These are phyloP conservation scores for Geotrichum candidum DNA, from an alignment of 1,139 yeast genomes.

Conservation along the genomic window DNA sequence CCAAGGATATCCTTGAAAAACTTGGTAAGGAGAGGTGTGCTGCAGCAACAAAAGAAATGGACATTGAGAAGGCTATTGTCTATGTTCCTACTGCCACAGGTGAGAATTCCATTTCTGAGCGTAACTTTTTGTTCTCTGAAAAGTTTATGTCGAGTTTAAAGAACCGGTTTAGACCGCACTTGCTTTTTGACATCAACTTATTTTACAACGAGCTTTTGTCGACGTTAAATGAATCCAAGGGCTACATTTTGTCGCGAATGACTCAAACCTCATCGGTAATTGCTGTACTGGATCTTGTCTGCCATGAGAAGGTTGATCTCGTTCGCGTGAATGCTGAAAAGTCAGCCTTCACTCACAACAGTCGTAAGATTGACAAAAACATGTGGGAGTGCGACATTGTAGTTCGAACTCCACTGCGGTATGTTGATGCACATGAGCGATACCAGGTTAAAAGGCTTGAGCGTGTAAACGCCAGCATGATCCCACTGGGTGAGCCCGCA, in stretches of 20 bases:
- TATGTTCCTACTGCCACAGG: constrained; percentile 42
- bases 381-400: constrained; percentile 57
- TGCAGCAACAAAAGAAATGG: constrained; percentile 48
- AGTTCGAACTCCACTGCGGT: constrained; percentile 21
- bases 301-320: constrained; percentile 38
- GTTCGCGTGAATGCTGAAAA: constrained; percentile 50
- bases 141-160: constrained; percentile 42
- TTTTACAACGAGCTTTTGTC: constrained; percentile 42
- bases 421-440: constrained; percentile 16
- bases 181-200: constrained; percentile 43
- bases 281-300: constrained; percentile 45
- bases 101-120: constrained; percentile 38
- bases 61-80: constrained; percentile 49
- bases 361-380: constrained; percentile 56
- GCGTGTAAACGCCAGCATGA: constrained; percentile 16
- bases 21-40: constrained; percentile 45
- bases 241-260: constrained; percentile 52
- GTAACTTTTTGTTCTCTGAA: constrained; percentile 56
- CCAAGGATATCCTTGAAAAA: constrained; percentile 41
- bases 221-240: constrained; percentile 42
- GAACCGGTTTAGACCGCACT: constrained; percentile 39
- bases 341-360: constrained; percentile 49
- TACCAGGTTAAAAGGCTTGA: neutral
- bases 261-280: constrained; percentile 56
- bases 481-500: constrained; percentile 59